Percentiles rank a stretch among this genome's conserved stretches.
Conservation (phyloP, 305 asterid genomes). For the Caryopteris hybrid region DNA sequence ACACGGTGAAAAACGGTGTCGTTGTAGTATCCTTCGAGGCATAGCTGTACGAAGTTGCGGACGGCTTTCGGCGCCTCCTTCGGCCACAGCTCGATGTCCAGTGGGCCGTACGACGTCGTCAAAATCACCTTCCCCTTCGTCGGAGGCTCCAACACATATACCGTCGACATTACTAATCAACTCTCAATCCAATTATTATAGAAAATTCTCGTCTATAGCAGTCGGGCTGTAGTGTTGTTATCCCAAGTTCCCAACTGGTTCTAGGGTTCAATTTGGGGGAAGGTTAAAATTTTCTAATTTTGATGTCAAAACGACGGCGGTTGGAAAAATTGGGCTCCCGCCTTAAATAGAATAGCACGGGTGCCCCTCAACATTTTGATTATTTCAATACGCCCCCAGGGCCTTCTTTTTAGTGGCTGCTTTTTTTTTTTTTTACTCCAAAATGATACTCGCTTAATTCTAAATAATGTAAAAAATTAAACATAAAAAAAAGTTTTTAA, state of each 20-base stretch:
- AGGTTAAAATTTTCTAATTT: not conserved
- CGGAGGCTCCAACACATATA: conserved; percentile 93
- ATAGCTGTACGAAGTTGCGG: conserved; percentile 91
- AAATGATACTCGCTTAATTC: too few relatives aligned
- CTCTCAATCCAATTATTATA: not conserved
- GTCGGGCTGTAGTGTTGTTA: not conserved
- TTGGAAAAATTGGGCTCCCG: not conserved
- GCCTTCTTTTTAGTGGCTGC: not conserved
- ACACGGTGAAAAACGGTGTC: conserved; percentile 80
- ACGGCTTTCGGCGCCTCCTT: conserved; percentile 97
- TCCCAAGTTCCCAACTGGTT: not conserved
- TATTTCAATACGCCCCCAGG: not conserved
- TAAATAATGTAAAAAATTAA: too few relatives aligned
- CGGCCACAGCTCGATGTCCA: conserved; percentile 97
- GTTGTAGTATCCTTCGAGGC: conserved; percentile 87
- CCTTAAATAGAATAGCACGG: not conserved
- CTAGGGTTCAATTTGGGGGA: conserved; percentile 28
- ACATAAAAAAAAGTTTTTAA: too few relatives aligned
- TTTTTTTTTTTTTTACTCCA: not conserved
- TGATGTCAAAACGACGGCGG: conserved; percentile 10
- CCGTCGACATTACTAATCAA: conserved; percentile 63
- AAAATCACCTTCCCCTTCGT: conserved; percentile 85
- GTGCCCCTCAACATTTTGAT: conserved; percentile 7
- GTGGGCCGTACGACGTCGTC: conserved; percentile 77
- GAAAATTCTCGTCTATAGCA: not conserved